Evolutionary conservation across 2,329 filamentous ascomycete genomes (phyloP).

Genomic region (Fusarium musae): DNA sequence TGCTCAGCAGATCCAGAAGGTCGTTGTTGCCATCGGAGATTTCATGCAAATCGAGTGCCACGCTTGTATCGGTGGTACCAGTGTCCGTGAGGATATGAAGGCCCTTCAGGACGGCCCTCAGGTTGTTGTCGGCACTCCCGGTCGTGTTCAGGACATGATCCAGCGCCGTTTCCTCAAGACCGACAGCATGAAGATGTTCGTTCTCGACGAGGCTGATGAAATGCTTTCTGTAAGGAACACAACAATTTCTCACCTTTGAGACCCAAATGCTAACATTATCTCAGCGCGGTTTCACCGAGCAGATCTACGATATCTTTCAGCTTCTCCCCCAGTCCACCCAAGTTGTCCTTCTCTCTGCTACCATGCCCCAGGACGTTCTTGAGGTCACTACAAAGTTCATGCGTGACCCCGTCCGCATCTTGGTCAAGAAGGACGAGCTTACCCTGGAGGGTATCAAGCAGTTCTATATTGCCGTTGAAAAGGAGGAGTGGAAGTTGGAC

Average conservation of each 20-base stretch:
- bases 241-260: neutral
- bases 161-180: conserved; percentile 97
- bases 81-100: conserved; percentile 98
- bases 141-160: conserved; percentile 99
- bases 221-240: conserved; percentile 83
- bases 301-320: conserved; percentile 99
- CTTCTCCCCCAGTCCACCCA: conserved; percentile 97
- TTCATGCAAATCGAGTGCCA: conserved; percentile 99
- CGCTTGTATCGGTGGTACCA: conserved; percentile 98
- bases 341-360: conserved; percentile 97
- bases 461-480: conserved; percentile 99
- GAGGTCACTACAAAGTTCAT: conserved; percentile 99
- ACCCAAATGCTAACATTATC: conserved; percentile 49
- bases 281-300: conserved; percentile 97
- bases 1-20: conserved; percentile 99
- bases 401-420: conserved; percentile 97
- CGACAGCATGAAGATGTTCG: conserved; percentile 99
- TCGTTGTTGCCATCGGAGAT: conserved; percentile 97
- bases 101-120: conserved; percentile 95
- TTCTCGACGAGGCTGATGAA: conserved; percentile 99
- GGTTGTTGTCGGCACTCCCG: conserved; percentile 96
- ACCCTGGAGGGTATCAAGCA: conserved; percentile 99
- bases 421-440: conserved; percentile 99
- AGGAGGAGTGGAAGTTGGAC: conserved; percentile 99
- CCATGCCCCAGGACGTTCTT: conserved; percentile 98